Percentiles rank a stretch among this genome's conserved stretches.
Evolutionary conservation across 768 basidiomycete species (phyloP).

Genomic region (Roridomyces roridus): DNA sequence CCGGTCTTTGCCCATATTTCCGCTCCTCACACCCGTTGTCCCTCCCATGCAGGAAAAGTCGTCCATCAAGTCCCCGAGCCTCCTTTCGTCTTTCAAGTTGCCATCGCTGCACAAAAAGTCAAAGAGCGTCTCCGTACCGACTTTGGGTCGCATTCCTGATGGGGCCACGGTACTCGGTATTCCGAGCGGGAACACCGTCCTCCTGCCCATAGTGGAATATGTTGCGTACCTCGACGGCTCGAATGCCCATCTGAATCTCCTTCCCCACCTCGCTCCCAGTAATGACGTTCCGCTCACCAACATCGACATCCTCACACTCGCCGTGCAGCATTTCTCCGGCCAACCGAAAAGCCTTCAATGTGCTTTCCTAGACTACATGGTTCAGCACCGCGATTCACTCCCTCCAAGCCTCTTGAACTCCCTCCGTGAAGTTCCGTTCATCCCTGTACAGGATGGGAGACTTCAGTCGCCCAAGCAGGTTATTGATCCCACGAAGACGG

Average conservation of each 20-base stretch:
- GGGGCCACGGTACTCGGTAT: conserved; percentile 20
- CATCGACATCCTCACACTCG: conserved; percentile 32
- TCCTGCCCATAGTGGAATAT: conserved; percentile 31
- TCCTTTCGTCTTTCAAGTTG: conserved; percentile 18
- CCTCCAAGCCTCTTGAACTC: conserved; percentile 31
- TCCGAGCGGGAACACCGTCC: conserved; percentile 10
- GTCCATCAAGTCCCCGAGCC: conserved; percentile 10
- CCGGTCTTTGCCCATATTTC: conserved; percentile 36
- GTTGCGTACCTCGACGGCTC: conserved; percentile 37
- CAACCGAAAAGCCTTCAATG: conserved; percentile 35
- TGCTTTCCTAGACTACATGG: conserved; percentile 35
- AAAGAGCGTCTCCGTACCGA: conserved; percentile 11
- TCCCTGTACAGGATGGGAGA: conserved; percentile 26
- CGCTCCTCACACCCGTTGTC: conserved; percentile 9
- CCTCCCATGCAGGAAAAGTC: conserved; percentile 7
- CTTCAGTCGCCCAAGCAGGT: conserved; percentile 11
- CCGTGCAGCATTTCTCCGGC: conserved; percentile 33
- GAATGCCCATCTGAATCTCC: conserved; percentile 24
- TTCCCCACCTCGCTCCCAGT: conserved; percentile 32
- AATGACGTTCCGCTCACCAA: conserved; percentile 24
- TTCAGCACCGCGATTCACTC: conserved; percentile 26
- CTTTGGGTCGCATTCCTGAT: conserved; percentile 5
- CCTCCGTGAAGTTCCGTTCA: conserved; percentile 34
- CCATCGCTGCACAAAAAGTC: conserved; percentile 20
- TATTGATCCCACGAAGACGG: conserved; percentile 24